phyloP scores from a whole-genome alignment of 2,329 filamentous ascomycete genomes.

The Colletotrichum echinochloae region DNA sequence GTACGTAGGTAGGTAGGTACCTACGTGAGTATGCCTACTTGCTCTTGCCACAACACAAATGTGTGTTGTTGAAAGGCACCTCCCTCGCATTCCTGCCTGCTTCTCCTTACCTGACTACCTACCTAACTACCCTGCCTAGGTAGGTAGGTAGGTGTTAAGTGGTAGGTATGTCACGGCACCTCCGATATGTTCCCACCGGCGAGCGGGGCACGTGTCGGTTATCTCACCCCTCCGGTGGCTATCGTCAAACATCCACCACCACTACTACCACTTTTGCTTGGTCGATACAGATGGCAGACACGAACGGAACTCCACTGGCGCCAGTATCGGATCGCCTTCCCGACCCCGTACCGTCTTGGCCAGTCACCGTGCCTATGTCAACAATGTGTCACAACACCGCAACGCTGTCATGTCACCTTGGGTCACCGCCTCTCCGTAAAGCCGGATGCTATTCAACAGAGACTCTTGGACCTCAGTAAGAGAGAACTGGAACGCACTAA shows the following conservation, averaged over 20 bases:
- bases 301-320: constrained; percentile 10
- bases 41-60: background rate
- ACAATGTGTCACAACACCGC: constrained; percentile 28
- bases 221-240: background rate
- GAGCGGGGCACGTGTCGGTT: background rate
- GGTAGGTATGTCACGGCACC: background rate
- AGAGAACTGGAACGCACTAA: background rate
- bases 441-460: constrained; percentile 10
- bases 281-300: constrained; percentile 12
- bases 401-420: constrained; percentile 31
- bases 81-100: background rate
- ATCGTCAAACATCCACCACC: constrained; percentile 4
- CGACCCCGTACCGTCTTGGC: constrained; percentile 10
- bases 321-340: background rate
- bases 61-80: background rate
- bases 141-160: no score
- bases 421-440: constrained; percentile 30
- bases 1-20: background rate
- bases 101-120: background rate
- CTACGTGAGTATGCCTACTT: no score
- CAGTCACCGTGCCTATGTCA: constrained; percentile 26
- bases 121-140: background rate
- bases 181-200: background rate
- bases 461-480: background rate
- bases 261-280: background rate